These are phyloP conservation scores for Penicillium sp. DNA, from an alignment of 2,329 filamentous ascomycete genomes.

Conservation along the genomic window DNA sequence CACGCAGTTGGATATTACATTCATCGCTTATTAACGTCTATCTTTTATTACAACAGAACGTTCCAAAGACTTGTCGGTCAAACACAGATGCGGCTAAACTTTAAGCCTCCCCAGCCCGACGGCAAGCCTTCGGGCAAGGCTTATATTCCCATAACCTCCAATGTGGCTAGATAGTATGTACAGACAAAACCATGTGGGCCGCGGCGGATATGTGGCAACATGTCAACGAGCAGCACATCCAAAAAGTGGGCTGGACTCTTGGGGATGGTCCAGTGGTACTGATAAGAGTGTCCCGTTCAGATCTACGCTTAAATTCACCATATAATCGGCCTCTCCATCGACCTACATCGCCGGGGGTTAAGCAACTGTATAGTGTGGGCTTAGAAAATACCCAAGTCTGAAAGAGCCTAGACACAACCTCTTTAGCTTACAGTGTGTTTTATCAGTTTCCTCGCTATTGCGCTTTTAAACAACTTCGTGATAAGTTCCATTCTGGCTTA, in stretches of 20 bases:
- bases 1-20: too few relatives aligned
- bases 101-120: too few relatives aligned
- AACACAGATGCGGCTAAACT: too few relatives aligned
- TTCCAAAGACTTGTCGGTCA: too few relatives aligned
- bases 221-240: conserved; percentile 50
- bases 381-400: conserved; percentile 73
- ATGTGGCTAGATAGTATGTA: conserved; percentile 27
- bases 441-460: conserved; percentile 71
- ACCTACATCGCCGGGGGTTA: conserved; percentile 70
- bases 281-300: conserved; percentile 69
- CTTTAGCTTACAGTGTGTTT: conserved; percentile 14
- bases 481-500: conserved; percentile 91
- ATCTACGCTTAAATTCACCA: conserved; percentile 88
- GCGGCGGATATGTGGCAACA: conserved; percentile 47
- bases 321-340: conserved; percentile 76
- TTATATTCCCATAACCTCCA: conserved; percentile 40
- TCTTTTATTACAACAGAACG: too few relatives aligned
- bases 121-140: too few relatives aligned
- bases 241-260: conserved; percentile 50
- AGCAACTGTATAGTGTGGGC: conserved; percentile 89
- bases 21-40: too few relatives aligned
- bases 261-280: conserved; percentile 57
- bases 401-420: background rate
- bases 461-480: conserved; percentile 75
- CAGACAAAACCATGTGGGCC: conserved; percentile 15